phyloP scores from a whole-genome alignment of 306 rosid genomes.

The Luffa acutangula region DNA sequence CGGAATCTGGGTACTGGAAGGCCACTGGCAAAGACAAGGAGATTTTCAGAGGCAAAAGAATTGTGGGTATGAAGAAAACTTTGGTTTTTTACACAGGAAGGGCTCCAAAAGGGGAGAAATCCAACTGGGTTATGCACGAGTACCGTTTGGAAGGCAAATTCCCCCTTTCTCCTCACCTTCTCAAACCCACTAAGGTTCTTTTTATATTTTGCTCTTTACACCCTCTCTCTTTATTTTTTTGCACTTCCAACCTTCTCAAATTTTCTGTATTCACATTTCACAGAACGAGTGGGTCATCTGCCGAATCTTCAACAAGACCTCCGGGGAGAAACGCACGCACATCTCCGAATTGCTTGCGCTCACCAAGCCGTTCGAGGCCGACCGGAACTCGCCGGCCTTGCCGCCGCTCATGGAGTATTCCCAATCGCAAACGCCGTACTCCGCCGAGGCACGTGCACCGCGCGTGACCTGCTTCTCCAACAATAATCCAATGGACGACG shows the following conservation, averaged over 20 bases:
- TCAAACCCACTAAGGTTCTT: not conserved
- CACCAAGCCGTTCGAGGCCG: not conserved
- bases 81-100: conserved; percentile 13
- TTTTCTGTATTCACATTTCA: not conserved
- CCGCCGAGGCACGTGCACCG: not conserved
- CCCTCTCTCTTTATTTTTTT: too few species aligned
- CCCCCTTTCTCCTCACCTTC: not conserved
- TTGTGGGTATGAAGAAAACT: conserved; percentile 15
- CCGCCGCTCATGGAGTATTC: conserved; percentile 3
- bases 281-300: conserved; percentile 9
- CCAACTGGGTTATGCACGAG: conserved; percentile 15
- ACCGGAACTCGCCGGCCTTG: not conserved
- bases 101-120: conserved; percentile 14
- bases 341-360: not conserved
- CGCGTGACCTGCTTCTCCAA: conserved; percentile 7
- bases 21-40: conserved; percentile 11
- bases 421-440: not conserved
- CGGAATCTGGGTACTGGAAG: conserved; percentile 11
- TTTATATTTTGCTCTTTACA: too few species aligned
- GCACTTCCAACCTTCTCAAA: not conserved
- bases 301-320: not conserved
- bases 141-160: not conserved
- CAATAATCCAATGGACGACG: not conserved
- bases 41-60: not conserved
- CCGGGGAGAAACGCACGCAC: not conserved